These are phyloP conservation scores for Cladosporium sp. DNA, from an alignment of 2,329 filamentous ascomycete species.

Conservation along the genomic window DNA sequence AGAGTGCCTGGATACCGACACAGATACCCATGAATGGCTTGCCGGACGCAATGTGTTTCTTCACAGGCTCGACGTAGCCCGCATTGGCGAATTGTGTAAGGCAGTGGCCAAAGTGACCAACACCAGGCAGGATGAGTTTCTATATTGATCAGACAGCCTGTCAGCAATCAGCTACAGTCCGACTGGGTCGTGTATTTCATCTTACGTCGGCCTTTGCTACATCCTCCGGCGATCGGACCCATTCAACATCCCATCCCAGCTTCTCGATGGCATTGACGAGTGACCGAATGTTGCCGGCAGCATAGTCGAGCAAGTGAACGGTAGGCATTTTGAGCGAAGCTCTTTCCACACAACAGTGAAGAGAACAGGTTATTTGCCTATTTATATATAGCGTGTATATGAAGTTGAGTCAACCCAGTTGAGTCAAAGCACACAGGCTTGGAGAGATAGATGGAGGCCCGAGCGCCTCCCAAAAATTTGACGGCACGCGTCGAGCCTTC, in stretches of 20 bases:
- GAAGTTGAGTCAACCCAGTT: conserved; percentile 6
- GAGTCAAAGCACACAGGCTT: conserved; percentile 12
- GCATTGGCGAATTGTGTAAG: conserved; percentile 78
- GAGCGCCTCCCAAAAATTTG: conserved; percentile 14
- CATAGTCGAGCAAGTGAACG: conserved; percentile 82
- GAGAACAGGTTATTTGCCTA: neutral
- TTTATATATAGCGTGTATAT: neutral
- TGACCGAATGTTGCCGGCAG: conserved; percentile 93
- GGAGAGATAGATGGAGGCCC: neutral
- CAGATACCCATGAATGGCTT: conserved; percentile 99
- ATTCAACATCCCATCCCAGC: conserved; percentile 87
- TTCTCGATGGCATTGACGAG: conserved; percentile 98
- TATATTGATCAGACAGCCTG: conserved; percentile 41
- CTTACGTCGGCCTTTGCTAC: conserved; percentile 78
- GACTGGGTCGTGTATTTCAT: neutral
- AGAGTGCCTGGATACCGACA: conserved; percentile 88
- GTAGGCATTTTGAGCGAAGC: conserved; percentile 60
- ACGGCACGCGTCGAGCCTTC: conserved; percentile 1
- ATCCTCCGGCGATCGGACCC: conserved; percentile 83
- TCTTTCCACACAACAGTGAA: neutral
- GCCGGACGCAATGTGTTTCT: conserved; percentile 78
- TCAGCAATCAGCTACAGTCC: conserved; percentile 35
- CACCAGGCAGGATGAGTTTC: conserved; percentile 93
- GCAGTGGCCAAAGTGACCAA: conserved; percentile 97
- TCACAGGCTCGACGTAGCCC: conserved; percentile 81